phyloP scores from a whole-genome alignment of 129 eudicot genomes.

The Lactuca saligna region DNA sequence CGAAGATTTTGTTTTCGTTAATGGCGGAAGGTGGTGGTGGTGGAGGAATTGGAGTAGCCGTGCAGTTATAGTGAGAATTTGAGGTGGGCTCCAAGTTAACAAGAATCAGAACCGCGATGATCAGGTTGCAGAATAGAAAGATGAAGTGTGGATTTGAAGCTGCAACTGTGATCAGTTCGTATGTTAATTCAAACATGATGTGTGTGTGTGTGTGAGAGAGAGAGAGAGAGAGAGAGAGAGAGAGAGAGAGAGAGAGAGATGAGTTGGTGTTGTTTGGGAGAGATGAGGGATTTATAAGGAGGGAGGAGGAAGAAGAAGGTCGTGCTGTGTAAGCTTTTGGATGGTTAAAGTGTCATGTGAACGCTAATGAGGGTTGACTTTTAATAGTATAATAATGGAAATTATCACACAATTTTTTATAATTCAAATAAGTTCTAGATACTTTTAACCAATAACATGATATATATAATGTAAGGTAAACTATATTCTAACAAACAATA shows the following conservation, averaged over 20 bases:
- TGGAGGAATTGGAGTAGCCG: slow-evolving; percentile 8
- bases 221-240: slow-evolving; percentile 5
- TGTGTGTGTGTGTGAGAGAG: slow-evolving; percentile 7
- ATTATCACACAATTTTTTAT: no score
- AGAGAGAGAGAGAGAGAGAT: slow-evolving; percentile 16
- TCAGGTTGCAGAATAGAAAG: slow-evolving; percentile 63
- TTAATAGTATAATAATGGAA: no score
- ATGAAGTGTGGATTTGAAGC: slow-evolving; percentile 47
- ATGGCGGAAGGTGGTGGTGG: not conserved
- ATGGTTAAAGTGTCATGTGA: slow-evolving; percentile 48
- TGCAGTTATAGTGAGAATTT: slow-evolving; percentile 8
- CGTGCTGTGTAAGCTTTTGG: slow-evolving; percentile 48
- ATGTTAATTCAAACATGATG: slow-evolving; percentile 41
- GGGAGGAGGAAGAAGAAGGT: slow-evolving; percentile 5
- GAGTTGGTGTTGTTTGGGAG: slow-evolving; percentile 9
- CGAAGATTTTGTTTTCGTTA: not conserved
- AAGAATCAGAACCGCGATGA: slow-evolving; percentile 51
- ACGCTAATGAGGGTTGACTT: slow-evolving; percentile 41
- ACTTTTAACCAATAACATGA: not conserved
- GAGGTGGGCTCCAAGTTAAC: slow-evolving; percentile 44
- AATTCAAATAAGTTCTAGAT: not conserved
- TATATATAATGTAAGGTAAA: not conserved
- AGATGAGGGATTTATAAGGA: slow-evolving; percentile 33
- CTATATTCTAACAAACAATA: no score
- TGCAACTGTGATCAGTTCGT: slow-evolving; percentile 49